A percentile compares a stretch with the other conserved stretches of the same genome.
phyloP scores from a whole-genome alignment of 768 basidiomycete species.

The Phylloporus sp. region DNA sequence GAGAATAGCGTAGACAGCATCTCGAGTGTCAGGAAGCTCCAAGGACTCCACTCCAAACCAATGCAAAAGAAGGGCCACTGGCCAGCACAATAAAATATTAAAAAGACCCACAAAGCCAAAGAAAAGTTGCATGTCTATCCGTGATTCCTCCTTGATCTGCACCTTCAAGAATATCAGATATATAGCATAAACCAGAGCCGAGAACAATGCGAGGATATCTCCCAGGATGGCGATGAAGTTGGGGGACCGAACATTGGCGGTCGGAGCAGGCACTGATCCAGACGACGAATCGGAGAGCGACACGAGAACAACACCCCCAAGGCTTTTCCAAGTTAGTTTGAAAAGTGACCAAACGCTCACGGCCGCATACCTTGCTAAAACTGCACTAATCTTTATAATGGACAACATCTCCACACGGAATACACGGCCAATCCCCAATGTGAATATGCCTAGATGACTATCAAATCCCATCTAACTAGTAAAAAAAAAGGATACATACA shows the following conservation, averaged over 20 bases:
- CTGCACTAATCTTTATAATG: constrained; percentile 68
- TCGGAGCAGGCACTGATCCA: constrained; percentile 5
- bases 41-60: constrained; percentile 68
- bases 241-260: constrained; percentile 12
- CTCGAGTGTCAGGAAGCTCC: constrained; percentile 56
- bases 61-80: constrained; percentile 75
- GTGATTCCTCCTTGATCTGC: constrained; percentile 72
- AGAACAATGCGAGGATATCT: constrained; percentile 80
- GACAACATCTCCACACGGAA: constrained; percentile 80
- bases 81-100: constrained; percentile 74
- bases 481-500: constrained; percentile 45
- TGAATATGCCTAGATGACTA: constrained; percentile 76
- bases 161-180: constrained; percentile 92
- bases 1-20: constrained; percentile 46
- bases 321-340: constrained; percentile 34
- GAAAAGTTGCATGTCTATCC: constrained; percentile 91
- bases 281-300: constrained; percentile 73
- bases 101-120: constrained; percentile 92
- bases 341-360: not conserved
- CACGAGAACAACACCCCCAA: constrained; percentile 83
- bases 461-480: not conserved
- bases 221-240: constrained; percentile 47
- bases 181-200: constrained; percentile 81
- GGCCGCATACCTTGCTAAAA: constrained; percentile 63
- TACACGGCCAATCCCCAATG: constrained; percentile 75